A percentile compares a stretch with the other conserved stretches of the same genome.
phyloP scores from a whole-genome alignment of 257 asterid species.

The Solanum piurae region DNA sequence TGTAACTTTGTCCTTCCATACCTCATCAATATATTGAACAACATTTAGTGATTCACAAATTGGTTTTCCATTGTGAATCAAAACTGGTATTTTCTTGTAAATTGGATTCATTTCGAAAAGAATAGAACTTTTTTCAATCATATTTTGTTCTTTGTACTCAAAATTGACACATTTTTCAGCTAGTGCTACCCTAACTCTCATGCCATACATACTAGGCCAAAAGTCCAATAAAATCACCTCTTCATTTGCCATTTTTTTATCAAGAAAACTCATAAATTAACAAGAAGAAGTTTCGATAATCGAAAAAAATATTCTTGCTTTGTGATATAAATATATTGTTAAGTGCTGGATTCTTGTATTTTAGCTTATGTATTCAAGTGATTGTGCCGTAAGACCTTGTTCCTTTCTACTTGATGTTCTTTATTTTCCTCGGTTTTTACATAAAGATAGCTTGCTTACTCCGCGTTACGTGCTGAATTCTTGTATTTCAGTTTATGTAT shows the following conservation, averaged over 20 bases:
- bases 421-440: not conserved
- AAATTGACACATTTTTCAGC: constrained; percentile 33
- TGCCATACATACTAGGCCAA: constrained; percentile 26
- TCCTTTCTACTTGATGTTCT: not conserved
- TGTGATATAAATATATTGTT: not conserved
- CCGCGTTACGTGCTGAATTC: not conserved
- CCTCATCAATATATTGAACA: constrained; percentile 19
- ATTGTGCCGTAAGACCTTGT: not conserved
- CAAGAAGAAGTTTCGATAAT: not conserved
- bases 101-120: constrained; percentile 29
- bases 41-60: constrained; percentile 10
- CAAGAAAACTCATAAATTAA: not conserved
- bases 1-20: constrained; percentile 5
- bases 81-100: constrained; percentile 29
- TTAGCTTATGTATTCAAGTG: not conserved
- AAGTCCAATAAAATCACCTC: constrained; percentile 15
- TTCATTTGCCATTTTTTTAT: not conserved
- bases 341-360: not conserved
- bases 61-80: constrained; percentile 14
- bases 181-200: constrained; percentile 38
- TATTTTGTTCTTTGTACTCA: constrained; percentile 26
- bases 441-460: not conserved
- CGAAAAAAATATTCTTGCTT: not conserved
- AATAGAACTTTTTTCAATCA: constrained; percentile 5
- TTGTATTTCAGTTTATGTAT: not conserved